Evolutionary conservation across 2,329 filamentous ascomycete genomes (phyloP), one percentile per base, ranked within the genome.

Genomic region (Exophiala alcalophila): DNA sequence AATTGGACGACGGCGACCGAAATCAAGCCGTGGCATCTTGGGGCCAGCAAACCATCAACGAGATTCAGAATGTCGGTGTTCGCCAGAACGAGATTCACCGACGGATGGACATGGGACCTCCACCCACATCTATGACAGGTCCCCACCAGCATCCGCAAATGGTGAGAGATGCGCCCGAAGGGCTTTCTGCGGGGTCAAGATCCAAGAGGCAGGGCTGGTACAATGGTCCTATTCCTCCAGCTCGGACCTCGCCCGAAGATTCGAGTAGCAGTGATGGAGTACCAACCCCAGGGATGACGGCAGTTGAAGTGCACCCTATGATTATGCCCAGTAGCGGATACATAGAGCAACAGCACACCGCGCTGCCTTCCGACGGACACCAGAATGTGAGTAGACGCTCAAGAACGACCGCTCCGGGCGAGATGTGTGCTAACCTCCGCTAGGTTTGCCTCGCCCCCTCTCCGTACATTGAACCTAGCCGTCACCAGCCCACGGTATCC

Each of bases 201-300:
- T 35, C 52, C 20, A 65, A 65, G 40, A 53, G 62, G 23, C 59
- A 58, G 40, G 59, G 57, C 11, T 61, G 59, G 54, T 64, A 64
- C 36, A 57, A 57, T 31, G 62, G 63, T 16, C 61, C 63, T 33
- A 52, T 54, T 19, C 54, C 57, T 19, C 59, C 53, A 28, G 56
- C 60, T 12, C 64, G 67, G 26, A 66, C 62, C 11, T 70, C 68
- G n/a, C 69, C 70, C 2, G 68, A 71, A 52, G 69, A 70, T 53
- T 70, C 68, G 2, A 71, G 67, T 50, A 72, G 68, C 54, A 71
- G 68, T 40, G 70, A 72, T 46, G 68, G 67, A 11, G 67, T 72
- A 2, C 64, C 68, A 5, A 72, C 69, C 16, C 69, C 69, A 4
- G 70, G 68, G 5, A 69, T 66, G 18, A 64, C 69, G 9, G 64